These are phyloP conservation scores for Leptodermis oblonga DNA, from an alignment of 257 asterid genomes.

Conservation along the genomic window DNA sequence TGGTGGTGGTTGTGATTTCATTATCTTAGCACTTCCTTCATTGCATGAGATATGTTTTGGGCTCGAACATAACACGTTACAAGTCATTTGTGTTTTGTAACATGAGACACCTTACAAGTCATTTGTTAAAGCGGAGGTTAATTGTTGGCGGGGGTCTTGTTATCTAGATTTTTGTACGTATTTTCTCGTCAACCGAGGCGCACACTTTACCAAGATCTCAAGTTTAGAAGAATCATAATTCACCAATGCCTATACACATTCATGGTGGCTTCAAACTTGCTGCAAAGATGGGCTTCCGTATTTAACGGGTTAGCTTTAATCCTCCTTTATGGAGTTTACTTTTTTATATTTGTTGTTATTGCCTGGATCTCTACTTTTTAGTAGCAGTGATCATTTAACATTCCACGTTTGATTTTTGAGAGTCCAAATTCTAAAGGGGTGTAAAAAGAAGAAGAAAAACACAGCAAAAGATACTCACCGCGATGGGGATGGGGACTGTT, in stretches of 20 bases:
- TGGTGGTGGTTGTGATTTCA: neutral
- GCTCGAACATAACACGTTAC: no score
- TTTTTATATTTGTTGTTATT: neutral
- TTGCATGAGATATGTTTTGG: neutral
- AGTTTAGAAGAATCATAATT: neutral
- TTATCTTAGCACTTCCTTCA: neutral
- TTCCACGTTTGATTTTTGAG: no score
- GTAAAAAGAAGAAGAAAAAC: no score
- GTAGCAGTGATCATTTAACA: neutral
- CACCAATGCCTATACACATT: neutral
- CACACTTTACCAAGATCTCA: neutral
- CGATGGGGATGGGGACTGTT: conserved; percentile 1
- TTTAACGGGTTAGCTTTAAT: neutral
- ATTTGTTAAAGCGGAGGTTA: no score
- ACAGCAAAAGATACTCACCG: neutral
- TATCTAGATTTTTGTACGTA: no score
- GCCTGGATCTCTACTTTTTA: neutral
- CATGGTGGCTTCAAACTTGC: neutral
- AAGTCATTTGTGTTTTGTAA: no score
- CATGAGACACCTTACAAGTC: no score
- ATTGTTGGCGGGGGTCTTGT: no score
- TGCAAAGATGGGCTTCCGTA: neutral
- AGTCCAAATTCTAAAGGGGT: no score
- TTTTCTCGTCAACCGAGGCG: no score
- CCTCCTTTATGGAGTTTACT: neutral